Evolutionary conservation across 495 filamentous ascomycete species (phyloP).

Genomic region (Penicillium canescens): DNA sequence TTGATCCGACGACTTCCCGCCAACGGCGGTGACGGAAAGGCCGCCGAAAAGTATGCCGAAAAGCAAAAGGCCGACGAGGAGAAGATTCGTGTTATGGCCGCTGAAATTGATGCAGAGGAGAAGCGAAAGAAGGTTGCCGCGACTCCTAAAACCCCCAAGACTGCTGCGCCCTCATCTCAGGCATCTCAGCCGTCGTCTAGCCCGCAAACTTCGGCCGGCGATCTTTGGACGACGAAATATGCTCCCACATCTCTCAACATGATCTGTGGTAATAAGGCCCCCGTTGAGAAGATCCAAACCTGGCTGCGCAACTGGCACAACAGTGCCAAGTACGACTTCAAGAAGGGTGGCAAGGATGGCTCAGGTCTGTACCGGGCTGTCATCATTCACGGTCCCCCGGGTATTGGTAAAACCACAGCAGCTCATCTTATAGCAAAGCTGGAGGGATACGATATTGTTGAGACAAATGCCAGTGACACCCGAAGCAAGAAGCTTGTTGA

Average conservation of each 20-base stretch:
- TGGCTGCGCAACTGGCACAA: slow-evolving; percentile 86
- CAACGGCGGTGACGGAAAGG: slow-evolving; percentile 81
- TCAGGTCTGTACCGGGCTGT: slow-evolving; percentile 76
- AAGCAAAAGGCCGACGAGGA: slow-evolving; percentile 81
- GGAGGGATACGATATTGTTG: slow-evolving; percentile 89
- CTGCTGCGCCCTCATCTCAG: slow-evolving; percentile 9
- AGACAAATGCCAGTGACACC: slow-evolving; percentile 97
- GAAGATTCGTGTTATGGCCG: slow-evolving; percentile 73
- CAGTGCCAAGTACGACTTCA: slow-evolving; percentile 71
- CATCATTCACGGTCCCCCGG: slow-evolving; percentile 92
- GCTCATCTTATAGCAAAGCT: slow-evolving; percentile 92
- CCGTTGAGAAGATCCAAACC: slow-evolving; percentile 82
- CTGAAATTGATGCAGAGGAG: slow-evolving; percentile 73
- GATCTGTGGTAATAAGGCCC: slow-evolving; percentile 92
- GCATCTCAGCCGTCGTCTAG: slow-evolving; percentile 23
- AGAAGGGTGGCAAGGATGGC: slow-evolving; percentile 78
- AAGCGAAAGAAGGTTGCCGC: slow-evolving; percentile 50
- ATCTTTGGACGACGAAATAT: slow-evolving; percentile 95
- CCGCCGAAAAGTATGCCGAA: slow-evolving; percentile 77
- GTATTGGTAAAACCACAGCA: slow-evolving; percentile 97
- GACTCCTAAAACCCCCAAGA: slow-evolving; percentile 17
- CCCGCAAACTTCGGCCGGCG: slow-evolving; percentile 43
- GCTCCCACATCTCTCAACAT: slow-evolving; percentile 79
- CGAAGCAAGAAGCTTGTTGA: slow-evolving; percentile 97
- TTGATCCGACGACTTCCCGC: slow-evolving; percentile 83